Base-by-base conservation (phyloP, 2,329 filamentous ascomycete species). In the Calonectria crousiana region DNA sequence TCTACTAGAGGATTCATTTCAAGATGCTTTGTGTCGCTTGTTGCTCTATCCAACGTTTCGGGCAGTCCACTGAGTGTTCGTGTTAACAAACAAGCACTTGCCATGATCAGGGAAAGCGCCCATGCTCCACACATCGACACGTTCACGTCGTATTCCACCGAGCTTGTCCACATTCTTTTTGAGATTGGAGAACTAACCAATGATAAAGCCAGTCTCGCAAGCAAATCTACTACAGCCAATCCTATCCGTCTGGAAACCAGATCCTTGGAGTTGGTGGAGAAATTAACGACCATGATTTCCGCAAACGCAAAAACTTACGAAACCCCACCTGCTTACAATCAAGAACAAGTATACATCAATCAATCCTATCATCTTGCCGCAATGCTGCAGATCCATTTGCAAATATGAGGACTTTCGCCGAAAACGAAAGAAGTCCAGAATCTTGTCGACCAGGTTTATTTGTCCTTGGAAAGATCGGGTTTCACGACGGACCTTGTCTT, bases 21-120 rank as follows among this genome's bases (percentile, higher is more conserved):
- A 4, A 67, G 26, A 11, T 72, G 70, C 20, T 72, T 72, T 30
- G 52, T 72, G 16, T 72, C 70, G 6, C 53, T 68, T 4, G 64
- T 53, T 13, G 64, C 70, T 13, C 47, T 72, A 4, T 32, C 64
- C 3, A 68, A 68, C 23, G 52, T 72, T 2, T 72, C 70, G 10
- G 70, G 62, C 13, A 23, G 32, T 10, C 62, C 64, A 20, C 52
- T 53, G 2, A 52, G 28, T 1, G 52, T 36, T 14, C 5, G 8
- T 36, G 41, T 47, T 14, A 62, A 64, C 6, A 23, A 44, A 2
- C 51, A 41, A 30, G 70, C 62, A 9, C 26, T 68, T 18, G 16
- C 26, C 18, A 58, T 72, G 53, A 8, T 68, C 20, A 34, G 52
- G 3, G 30, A 28, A 2, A 30, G 23, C 23, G 36, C 10, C 20